Conservation (phyloP, 2,329 filamentous ascomycete genomes). For the Aspergillus chevalieri region DNA sequence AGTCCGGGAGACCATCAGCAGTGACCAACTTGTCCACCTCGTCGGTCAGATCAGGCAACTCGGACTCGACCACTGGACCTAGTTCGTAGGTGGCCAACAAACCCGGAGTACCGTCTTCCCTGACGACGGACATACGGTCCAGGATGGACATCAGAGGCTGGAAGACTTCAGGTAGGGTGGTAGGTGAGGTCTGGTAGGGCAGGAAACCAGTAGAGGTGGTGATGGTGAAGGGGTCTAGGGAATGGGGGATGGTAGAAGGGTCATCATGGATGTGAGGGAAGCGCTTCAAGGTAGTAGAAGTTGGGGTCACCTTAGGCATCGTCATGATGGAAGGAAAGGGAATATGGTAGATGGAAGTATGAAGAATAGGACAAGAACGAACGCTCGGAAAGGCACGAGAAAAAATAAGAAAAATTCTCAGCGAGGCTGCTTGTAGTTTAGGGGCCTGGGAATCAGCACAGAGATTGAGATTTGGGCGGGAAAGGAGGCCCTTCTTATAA, state of each 20-base stretch:
- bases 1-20: slow-evolving; percentile 53
- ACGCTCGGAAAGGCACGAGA: slow-evolving; percentile 7
- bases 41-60: slow-evolving; percentile 69
- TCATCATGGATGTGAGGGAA: slow-evolving; percentile 43
- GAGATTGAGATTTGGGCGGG: slow-evolving; percentile 20
- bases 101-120: slow-evolving; percentile 64
- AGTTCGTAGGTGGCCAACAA: slow-evolving; percentile 69
- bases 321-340: slow-evolving; percentile 27
- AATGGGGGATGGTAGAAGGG: slow-evolving; percentile 34
- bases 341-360: neutral
- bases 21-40: slow-evolving; percentile 61
- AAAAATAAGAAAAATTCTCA: slow-evolving; percentile 9
- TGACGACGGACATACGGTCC: slow-evolving; percentile 72
- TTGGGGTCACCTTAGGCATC: slow-evolving; percentile 23
- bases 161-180: slow-evolving; percentile 65
- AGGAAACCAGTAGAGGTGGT: slow-evolving; percentile 43
- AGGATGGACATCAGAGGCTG: slow-evolving; percentile 65
- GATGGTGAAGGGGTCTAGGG: slow-evolving; percentile 44
- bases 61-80: slow-evolving; percentile 65
- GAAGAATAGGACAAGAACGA: slow-evolving; percentile 2
- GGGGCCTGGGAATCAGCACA: slow-evolving; percentile 13
- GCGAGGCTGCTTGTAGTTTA: slow-evolving; percentile 2
- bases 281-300: slow-evolving; percentile 29
- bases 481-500: slow-evolving; percentile 37
- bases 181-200: slow-evolving; percentile 34